phyloP scores from a whole-genome alignment of 148 eudicot genomes.

The Silene latifolia region DNA sequence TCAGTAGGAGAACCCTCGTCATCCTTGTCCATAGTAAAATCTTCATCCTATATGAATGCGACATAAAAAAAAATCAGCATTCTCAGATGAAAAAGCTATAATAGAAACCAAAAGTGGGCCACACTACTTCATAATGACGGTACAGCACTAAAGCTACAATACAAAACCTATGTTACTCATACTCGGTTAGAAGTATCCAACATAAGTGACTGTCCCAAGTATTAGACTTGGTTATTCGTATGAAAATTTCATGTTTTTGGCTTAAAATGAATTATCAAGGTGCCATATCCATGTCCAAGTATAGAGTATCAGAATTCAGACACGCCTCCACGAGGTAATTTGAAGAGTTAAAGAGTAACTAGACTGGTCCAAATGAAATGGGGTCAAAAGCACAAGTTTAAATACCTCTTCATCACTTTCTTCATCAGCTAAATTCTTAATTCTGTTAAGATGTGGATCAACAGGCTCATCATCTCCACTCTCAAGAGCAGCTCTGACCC shows the following conservation, averaged over 20 bases:
- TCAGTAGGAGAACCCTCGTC: conserved; percentile 93
- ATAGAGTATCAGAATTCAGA: background rate
- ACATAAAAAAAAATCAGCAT: background rate
- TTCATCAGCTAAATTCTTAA: conserved; percentile 67
- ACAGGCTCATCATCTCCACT: conserved; percentile 70
- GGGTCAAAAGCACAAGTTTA: background rate
- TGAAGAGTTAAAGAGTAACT: background rate
- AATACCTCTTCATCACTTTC: conserved; percentile 95
- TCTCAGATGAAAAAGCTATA: background rate
- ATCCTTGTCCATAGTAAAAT: conserved; percentile 69
- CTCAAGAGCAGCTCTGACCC: conserved; percentile 63
- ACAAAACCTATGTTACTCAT: background rate
- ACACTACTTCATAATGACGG: background rate
- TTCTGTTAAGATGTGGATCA: conserved; percentile 92
- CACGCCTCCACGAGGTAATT: background rate
- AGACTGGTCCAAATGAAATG: background rate
- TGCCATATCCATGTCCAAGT: background rate
- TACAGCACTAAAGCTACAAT: background rate
- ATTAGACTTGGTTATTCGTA: background rate
- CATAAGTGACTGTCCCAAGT: background rate
- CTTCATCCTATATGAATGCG: conserved; percentile 61
- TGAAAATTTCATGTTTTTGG: background rate
- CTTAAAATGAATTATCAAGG: background rate
- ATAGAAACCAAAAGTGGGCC: background rate
- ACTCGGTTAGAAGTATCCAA: background rate